A percentile compares a stretch with the other conserved stretches of the same genome.
Evolutionary conservation across 768 basidiomycete genomes (phyloP).

Genomic region (Cubamyces lactineus): DNA sequence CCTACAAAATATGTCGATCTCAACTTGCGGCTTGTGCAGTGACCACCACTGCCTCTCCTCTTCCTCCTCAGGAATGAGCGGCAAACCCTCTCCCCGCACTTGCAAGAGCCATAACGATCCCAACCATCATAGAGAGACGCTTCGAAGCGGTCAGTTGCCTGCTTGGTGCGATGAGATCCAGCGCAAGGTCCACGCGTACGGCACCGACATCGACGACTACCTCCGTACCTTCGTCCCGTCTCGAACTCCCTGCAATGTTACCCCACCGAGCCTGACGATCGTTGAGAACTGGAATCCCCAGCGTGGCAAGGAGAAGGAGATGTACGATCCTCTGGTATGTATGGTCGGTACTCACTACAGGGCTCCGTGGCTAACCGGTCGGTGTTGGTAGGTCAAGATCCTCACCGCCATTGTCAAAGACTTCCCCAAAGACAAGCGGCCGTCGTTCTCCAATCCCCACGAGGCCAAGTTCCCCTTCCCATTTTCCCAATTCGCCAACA

Average conservation of each 20-base stretch:
- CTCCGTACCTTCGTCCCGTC: background rate
- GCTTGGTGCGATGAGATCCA: background rate
- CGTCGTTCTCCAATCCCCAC: conserved; percentile 14
- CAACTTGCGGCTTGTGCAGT: background rate
- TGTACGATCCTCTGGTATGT: background rate
- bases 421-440: conserved; percentile 3
- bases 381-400: background rate
- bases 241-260: background rate
- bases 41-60: background rate
- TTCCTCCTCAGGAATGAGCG: background rate
- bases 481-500: conserved; percentile 12
- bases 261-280: background rate
- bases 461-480: conserved; percentile 13
- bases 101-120: background rate
- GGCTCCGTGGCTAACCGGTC: too few species aligned
- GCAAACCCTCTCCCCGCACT: background rate
- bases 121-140: background rate
- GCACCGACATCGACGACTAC: background rate
- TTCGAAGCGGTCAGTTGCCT: background rate
- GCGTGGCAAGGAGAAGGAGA: background rate
- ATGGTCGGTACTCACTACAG: background rate
- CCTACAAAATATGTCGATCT: background rate
- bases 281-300: background rate
- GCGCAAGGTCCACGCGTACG: background rate
- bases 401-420: background rate